Evolutionary conservation across 2,329 filamentous ascomycete species (phyloP).

Genomic region (Cephalotrichum gorgonifer): DNA sequence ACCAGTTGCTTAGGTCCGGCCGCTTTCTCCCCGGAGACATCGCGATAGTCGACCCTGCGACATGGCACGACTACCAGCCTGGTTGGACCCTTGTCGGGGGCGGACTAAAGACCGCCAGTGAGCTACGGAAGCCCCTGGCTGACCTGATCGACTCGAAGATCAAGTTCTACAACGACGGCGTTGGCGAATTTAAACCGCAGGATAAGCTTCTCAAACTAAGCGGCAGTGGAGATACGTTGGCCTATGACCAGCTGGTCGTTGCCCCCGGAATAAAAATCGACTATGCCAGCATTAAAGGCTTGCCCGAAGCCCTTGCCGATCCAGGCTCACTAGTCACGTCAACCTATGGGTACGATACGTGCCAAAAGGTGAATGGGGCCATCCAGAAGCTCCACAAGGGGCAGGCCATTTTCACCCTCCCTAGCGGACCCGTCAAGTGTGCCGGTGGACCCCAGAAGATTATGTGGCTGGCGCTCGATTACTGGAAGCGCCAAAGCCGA

Average conservation of each 20-base stretch:
- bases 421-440: conserved; percentile 47
- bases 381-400: conserved; percentile 38
- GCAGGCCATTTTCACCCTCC: conserved; percentile 48
- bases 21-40: conserved; percentile 49
- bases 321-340: conserved; percentile 37
- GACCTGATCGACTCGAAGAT: conserved; percentile 48
- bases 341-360: conserved; percentile 46
- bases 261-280: conserved; percentile 45
- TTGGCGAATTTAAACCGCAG: conserved; percentile 40
- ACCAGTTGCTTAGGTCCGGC: conserved; percentile 53
- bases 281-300: conserved; percentile 39
- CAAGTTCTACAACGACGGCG: conserved; percentile 45
- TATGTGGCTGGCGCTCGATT: conserved; percentile 51
- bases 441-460: conserved; percentile 52
- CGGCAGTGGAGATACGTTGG: conserved; percentile 41
- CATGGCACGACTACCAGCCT: conserved; percentile 58
- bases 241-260: conserved; percentile 56
- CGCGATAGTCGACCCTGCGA: conserved; percentile 51
- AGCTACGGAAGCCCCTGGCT: conserved; percentile 39
- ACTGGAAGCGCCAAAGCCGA: conserved; percentile 43
- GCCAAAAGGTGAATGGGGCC: conserved; percentile 39
- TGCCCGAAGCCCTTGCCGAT: conserved; percentile 44
- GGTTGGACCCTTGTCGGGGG: conserved; percentile 61
- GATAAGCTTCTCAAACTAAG: conserved; percentile 43
- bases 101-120: conserved; percentile 52